Percentiles rank a stretch among this genome's conserved stretches.
phyloP scores from a whole-genome alignment of 495 filamentous ascomycete genomes.

The Aspergillus olivimuriae region DNA sequence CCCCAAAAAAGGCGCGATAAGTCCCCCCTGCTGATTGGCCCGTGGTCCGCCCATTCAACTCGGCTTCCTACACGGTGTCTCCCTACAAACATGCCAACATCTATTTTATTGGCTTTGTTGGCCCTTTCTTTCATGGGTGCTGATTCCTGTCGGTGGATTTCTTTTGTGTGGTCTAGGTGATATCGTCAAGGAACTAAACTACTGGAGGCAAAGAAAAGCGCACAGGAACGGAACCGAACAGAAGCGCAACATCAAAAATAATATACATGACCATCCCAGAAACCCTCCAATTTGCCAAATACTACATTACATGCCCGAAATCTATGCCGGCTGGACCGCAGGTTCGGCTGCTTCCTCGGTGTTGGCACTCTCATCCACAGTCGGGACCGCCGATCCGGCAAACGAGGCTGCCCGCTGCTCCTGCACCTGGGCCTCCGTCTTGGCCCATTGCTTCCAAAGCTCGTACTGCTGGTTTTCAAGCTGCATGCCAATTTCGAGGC shows the following conservation, averaged over 20 bases:
- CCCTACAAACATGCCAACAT: no score
- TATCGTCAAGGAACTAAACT: no score
- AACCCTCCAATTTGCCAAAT: no score
- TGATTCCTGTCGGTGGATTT: no score
- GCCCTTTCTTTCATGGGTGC: no score
- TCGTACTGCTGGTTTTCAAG: constrained; percentile 75
- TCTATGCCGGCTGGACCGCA: not conserved
- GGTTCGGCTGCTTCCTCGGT: constrained; percentile 3
- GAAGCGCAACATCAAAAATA: constrained; percentile 13
- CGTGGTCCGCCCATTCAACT: not conserved
- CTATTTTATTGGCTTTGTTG: no score
- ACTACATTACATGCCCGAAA: not conserved
- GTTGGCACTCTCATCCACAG: constrained; percentile 11
- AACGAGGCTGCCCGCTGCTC: constrained; percentile 26
- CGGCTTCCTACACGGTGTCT: not conserved
- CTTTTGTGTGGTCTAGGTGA: no score
- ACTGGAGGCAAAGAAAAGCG: not conserved
- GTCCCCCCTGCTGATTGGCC: constrained; percentile 9
- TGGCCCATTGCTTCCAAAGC: constrained; percentile 77
- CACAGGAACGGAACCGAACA: not conserved
- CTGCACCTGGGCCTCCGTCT: constrained; percentile 36
- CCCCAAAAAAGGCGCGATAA: constrained; percentile 5
- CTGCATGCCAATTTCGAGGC: constrained; percentile 69
- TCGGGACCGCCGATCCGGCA: constrained; percentile 26
- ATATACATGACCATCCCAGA: constrained; percentile 26